Conservation (phyloP, 2,329 filamentous ascomycete genomes). For the Calonectria fujianensis region DNA sequence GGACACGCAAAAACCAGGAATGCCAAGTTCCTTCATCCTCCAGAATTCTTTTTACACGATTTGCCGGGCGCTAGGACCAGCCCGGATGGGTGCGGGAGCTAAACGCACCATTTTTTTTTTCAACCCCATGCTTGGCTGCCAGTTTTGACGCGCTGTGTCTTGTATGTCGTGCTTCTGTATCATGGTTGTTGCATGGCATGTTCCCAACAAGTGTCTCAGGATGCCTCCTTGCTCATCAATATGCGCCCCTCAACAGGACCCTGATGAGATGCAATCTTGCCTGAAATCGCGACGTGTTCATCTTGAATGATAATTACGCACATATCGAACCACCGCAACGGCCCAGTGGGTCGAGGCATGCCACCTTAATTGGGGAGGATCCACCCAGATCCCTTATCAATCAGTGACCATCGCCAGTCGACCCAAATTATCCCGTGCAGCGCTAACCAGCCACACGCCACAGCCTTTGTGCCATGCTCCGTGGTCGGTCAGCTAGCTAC, state of each 20-base stretch:
- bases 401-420: conserved; percentile 25
- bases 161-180: background rate
- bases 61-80: conserved; percentile 9
- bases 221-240: background rate
- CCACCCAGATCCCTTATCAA: conserved; percentile 24
- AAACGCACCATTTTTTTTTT: conserved; percentile 1
- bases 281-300: background rate
- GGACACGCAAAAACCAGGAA: background rate
- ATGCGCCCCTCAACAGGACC: background rate
- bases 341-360: conserved; percentile 13
- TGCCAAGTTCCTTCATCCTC: background rate
- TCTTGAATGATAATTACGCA: conserved; percentile 20
- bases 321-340: conserved; percentile 23
- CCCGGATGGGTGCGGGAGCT: conserved; percentile 7
- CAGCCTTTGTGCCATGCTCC: conserved; percentile 1
- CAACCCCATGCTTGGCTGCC: background rate
- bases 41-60: background rate
- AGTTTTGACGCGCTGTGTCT: background rate
- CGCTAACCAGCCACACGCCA: conserved; percentile 26
- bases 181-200: background rate
- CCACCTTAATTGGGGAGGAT: conserved; percentile 15
- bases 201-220: background rate
- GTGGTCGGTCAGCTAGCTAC: background rate
- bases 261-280: background rate
- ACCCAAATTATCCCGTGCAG: conserved; percentile 21